Base-by-base conservation (phyloP, 371 early-diverging fungal genomes). In the Homolaphlyctis polyrhiza region DNA sequence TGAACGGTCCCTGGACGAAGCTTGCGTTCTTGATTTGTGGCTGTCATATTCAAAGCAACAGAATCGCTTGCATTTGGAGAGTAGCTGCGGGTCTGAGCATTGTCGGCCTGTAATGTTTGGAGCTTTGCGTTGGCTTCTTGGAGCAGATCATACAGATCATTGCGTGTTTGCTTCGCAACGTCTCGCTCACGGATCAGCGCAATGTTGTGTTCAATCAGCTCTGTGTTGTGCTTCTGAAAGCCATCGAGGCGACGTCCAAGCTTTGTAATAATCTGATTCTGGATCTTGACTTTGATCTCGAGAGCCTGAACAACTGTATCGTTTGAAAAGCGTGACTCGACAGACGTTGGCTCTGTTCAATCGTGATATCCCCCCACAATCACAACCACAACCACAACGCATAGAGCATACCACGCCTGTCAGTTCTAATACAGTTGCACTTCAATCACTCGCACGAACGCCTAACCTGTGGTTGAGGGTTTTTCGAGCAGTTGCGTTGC, bases 201-300 rank as follows among this genome's bases (percentile, higher is more conserved):
- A 4, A 2, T 3, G 55, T 55, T 55, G 55, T 55, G 30, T n/a
- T 55, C 33, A 14, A 55, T 27, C 35, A 55, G 55, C 6, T 55
- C 55, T 2, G 30, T 55, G 28, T 60, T 61, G 35, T 33, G 33
- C 32, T 43, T 33, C 43, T 72, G 63, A 8, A 62, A n/a, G n/a
- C 39, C 28, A 25, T 72, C 67, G 32, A 73, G 35, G 23, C 68
- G 64, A 48, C 67, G 67, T 8, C 73, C 73, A 50, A 73, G 35
- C 52, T 73, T 70, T 28, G 62, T 62, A 34, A 70, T 62, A 36
- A 67, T 57, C 32, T 57, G 60, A 28, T 58, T 57, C 27, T 62
- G 59, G 6, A 69, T 69, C 29, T 67, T 58, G 58, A 67, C 25
- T 50, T 68, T 66, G 35, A 69, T 57, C 29, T 59, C 51, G 21